Conservation (phyloP, 805 yeast genomes). For the Torulaspora indica region DNA sequence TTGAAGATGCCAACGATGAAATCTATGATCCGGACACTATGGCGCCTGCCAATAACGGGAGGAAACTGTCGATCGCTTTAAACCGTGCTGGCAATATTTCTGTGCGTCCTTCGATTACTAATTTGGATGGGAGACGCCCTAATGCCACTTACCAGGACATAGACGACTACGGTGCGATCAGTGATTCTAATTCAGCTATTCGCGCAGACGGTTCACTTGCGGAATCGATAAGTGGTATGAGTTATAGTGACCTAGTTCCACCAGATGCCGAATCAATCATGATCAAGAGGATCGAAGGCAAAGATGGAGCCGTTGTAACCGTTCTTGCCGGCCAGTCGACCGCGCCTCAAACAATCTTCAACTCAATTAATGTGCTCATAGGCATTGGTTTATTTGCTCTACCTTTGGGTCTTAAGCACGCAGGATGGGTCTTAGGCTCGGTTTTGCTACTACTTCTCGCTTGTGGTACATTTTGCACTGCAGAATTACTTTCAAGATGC, state of each 20-base stretch:
- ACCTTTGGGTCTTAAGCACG: conserved; percentile 60
- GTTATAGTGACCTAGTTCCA: conserved; percentile 41
- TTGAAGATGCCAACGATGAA: conserved; percentile 56
- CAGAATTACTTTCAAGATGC: conserved; percentile 65
- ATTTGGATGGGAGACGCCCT: conserved; percentile 20
- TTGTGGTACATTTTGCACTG: conserved; percentile 67
- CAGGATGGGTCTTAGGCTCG: conserved; percentile 70
- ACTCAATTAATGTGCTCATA: conserved; percentile 68
- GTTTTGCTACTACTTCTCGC: conserved; percentile 59
- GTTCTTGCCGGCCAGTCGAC: conserved; percentile 80
- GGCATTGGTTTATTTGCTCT: conserved; percentile 73
- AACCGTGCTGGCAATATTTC: conserved; percentile 23
- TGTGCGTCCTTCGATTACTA: conserved; percentile 24
- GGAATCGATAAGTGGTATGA: conserved; percentile 38
- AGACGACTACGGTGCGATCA: conserved; percentile 42
- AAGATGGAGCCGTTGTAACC: conserved; percentile 64
- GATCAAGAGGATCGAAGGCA: conserved; percentile 60
- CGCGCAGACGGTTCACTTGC: conserved; percentile 43
- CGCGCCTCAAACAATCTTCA: conserved; percentile 69
- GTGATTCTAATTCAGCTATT: conserved; percentile 29
- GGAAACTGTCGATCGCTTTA: conserved; percentile 56
- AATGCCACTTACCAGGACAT: conserved; percentile 35
- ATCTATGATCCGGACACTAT: conserved; percentile 62
- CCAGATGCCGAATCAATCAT: conserved; percentile 48
- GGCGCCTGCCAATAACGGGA: conserved; percentile 62